Base-by-base conservation (phyloP, 2,329 filamentous ascomycete species). In the Waltergamsia citrina region DNA sequence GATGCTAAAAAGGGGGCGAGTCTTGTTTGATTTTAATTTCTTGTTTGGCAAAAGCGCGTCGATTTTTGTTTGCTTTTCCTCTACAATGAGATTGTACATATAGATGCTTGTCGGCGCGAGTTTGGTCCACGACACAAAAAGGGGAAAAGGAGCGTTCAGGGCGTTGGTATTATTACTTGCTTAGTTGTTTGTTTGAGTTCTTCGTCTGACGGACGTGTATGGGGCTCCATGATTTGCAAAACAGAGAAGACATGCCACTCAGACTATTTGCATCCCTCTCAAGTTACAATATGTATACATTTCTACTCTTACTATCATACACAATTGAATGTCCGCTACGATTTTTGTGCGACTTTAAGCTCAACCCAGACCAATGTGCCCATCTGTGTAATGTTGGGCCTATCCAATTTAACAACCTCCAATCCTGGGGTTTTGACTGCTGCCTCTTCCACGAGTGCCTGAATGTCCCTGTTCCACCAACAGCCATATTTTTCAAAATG, bases 391-490 rank as follows among this genome's bases (percentile, higher is more conserved):
- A 64, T 51, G 33, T 63, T 63, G 3, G 72, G 72, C 33, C 69
- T 61, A 42, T 69, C 57, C 16, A 78, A 49, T 40, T 60, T 56
- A 28, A 78, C 63, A 26, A 80, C 56, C 49, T 77, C 68, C 32
- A 81, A 55, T 3, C 73, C 72, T 0, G 69, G 70, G 4, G 69
- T 59, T 32, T 49, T 48, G 33, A 45, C 41, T 15, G 57, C 57
- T 20, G 72, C 74, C 39, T 66, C 60, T 34, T 62, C 54, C 7
- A 79, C 64, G 20, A 79, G 60, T 22, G 47, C 54, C 44, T 69
- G 67, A 38, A 81, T 68, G 46, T 80, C 75, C 34, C 76, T 60
- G 54, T 81, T 81, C 74, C 74, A 80, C 76, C 76, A 80, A 56
- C 76, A 81, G 3, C 76, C 76, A 46, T 73, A 80, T 44, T 69